phyloP scores from a whole-genome alignment of 768 basidiomycete species.

The Kondoa subrosea region DNA sequence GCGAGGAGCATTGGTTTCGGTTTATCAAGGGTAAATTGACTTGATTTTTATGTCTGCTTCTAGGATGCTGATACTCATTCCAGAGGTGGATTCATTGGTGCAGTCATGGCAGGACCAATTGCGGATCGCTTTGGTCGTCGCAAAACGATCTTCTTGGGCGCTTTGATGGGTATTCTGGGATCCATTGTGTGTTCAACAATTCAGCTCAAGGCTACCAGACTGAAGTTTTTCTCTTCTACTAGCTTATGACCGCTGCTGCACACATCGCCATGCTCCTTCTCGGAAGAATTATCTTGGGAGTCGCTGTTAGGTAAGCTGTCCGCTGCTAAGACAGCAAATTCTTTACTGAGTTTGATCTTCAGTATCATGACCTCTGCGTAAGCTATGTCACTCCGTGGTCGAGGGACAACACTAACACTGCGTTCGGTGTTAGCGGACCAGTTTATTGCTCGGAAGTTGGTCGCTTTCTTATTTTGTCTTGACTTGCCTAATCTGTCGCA shows the following conservation, averaged over 20 bases:
- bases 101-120: neutral
- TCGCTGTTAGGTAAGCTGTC: too few species aligned
- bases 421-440: too few species aligned
- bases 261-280: conserved; percentile 2
- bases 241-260: conserved; percentile 1
- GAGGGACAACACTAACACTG: too few species aligned
- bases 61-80: too few species aligned
- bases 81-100: conserved; percentile 7
- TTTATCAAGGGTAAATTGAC: conserved; percentile 5
- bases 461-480: too few species aligned
- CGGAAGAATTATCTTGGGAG: neutral
- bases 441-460: neutral
- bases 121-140: neutral
- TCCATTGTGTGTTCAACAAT: neutral
- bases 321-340: too few species aligned
- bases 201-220: neutral
- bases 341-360: too few species aligned
- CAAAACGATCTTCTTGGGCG: neutral
- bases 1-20: neutral
- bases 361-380: conserved; percentile 4
- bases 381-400: too few species aligned
- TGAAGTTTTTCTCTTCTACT: neutral
- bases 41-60: too few species aligned
- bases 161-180: neutral
- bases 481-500: too few species aligned